Evolutionary conservation across 495 filamentous ascomycete species (phyloP), one percentile per base, ranked within the genome.

Genomic region (Thozetella sp.): DNA sequence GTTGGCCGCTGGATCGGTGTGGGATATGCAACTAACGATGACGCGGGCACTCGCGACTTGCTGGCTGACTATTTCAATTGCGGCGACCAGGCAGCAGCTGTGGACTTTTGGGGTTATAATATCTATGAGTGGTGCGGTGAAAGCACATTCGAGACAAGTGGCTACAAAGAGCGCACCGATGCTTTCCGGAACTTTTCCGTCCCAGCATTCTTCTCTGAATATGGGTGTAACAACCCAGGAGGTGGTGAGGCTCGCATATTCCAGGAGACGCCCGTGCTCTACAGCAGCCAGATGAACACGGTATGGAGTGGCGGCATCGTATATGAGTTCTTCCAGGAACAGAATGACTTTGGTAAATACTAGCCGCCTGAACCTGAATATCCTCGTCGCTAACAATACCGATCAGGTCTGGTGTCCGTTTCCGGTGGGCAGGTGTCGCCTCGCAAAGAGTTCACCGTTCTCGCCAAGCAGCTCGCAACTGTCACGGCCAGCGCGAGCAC

Each of bases 101-200:
- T 97, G 60, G 94, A 98, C 73, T 97, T 93, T 81, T 97, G 92
- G 92, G 95, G 95, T 53, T 97, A 97, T 84, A 99, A 98, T 77
- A 94, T 97, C 80, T 98, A 98, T 77, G 93, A 91, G 37, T 99
- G 95, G 95, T 99, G 95, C 69, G 95, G 95, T 51, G 68, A 91
- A 52, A 93, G 88, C 59, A 84, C 81, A 55, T 94, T 89, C 69
- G 65, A 76, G 50, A 63, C 74, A n/a, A 97, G 94, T 0, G 90
- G 91, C 17, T 99, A 92, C 74, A 80, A 90, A 63, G 82, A 81
- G 22, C 87, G 93, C 65, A 93, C 91, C 37, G 74, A 88, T 40
- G 91, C 96, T 75, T 98, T 97, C 77, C 71, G 76, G 51, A 89
- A 88, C 71, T 99, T 93, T 79, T 90, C 90, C 6, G 90, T 97